Percentiles rank a stretch among this genome's conserved stretches.
Conservation (phyloP, 83 land plant genomes). For the Thuja plicata region DNA sequence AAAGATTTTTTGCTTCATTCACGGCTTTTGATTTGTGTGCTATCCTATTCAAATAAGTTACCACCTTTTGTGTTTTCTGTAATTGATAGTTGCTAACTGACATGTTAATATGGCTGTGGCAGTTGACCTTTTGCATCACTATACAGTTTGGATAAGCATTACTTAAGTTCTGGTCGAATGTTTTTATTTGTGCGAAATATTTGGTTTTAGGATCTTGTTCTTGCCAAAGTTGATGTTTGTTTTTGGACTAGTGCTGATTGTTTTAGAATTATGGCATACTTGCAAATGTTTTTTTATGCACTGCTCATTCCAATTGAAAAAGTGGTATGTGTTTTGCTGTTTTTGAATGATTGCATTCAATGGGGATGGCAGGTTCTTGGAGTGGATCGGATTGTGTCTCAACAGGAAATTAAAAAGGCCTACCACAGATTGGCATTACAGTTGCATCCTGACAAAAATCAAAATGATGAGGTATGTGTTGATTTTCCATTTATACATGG, state of each 20-base stretch:
- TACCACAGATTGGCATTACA: constrained; percentile 84
- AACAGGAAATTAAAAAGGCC: constrained; percentile 87
- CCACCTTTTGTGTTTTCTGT: not conserved
- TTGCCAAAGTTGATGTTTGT: not conserved
- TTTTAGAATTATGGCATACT: not conserved
- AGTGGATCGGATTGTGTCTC: constrained; percentile 70
- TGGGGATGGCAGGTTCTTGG: constrained; percentile 65
- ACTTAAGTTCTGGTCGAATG: not conserved
- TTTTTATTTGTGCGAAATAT: not conserved
- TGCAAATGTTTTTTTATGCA: not conserved
- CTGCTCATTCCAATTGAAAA: not conserved
- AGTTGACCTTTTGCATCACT: not conserved
- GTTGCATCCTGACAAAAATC: constrained; percentile 94
- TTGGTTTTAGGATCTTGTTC: not conserved
- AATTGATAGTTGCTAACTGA: not conserved
- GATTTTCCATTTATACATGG: not conserved
- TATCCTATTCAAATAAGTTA: not conserved
- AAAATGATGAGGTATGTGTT: constrained; percentile 71
- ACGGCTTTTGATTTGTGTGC: not conserved
- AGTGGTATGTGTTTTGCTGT: not conserved
- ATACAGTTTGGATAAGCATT: not conserved
- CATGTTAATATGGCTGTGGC: not conserved
- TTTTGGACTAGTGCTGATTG: not conserved
- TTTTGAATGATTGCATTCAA: not conserved
- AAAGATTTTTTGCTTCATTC: not conserved